These are phyloP conservation scores for Pyracantha coccinea DNA, from an alignment of 331 rosid species.

Conservation along the genomic window DNA sequence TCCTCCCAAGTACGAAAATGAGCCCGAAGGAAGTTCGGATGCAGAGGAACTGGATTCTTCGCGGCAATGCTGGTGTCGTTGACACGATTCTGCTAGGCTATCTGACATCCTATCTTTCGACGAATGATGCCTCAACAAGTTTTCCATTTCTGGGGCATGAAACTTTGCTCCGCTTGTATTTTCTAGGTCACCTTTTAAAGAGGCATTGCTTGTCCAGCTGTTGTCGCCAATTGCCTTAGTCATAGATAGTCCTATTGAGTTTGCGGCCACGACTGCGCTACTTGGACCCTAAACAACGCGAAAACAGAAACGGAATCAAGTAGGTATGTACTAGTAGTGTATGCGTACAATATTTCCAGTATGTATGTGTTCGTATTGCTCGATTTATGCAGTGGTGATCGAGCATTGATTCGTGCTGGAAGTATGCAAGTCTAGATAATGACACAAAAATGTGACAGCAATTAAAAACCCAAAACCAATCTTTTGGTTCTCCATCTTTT, in stretches of 20 bases:
- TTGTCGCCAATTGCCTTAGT: conserved; percentile 7
- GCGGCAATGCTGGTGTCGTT: conserved; percentile 4
- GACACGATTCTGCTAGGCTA: conserved; percentile 9
- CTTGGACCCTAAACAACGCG: conserved; percentile 16
- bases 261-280: conserved; percentile 3
- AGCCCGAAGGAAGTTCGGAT: background rate
- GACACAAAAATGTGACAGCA: background rate
- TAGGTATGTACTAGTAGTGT: background rate
- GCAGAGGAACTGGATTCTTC: conserved; percentile 13
- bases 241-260: conserved; percentile 3
- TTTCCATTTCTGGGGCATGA: conserved; percentile 7
- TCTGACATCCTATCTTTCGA: conserved; percentile 15
- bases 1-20: background rate
- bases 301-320: background rate
- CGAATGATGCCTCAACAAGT: conserved; percentile 2
- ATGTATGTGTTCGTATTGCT: background rate
- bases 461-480: background rate
- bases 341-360: background rate
- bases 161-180: background rate
- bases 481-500: background rate
- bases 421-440: background rate
- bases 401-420: background rate
- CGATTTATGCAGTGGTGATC: background rate
- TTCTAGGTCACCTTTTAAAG: background rate
- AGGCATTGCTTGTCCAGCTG: background rate